phyloP scores from a whole-genome alignment of 176 grass and related monocot species.

The Alopecurus myosuroides region DNA sequence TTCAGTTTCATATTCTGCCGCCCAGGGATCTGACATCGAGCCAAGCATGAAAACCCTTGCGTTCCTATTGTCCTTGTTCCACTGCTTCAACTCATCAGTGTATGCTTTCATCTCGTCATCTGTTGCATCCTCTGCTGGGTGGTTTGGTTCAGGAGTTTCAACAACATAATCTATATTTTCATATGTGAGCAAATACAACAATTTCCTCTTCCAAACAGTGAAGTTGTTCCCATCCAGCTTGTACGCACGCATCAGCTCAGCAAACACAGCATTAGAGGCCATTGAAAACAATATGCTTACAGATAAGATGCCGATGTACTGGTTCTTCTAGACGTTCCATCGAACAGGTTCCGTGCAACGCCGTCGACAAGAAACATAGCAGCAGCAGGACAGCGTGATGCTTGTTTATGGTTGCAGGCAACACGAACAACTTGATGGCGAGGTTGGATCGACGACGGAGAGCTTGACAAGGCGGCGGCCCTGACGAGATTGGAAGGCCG shows the following conservation, averaged over 20 bases:
- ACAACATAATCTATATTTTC: not conserved
- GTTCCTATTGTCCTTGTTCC: not conserved
- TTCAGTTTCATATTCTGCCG: not conserved
- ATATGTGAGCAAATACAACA: not conserved
- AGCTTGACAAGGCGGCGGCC: too few species aligned
- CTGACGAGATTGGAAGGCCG: too few species aligned
- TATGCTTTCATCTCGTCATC: not conserved
- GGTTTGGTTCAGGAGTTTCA: not conserved
- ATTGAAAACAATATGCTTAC: not conserved
- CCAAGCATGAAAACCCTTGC: not conserved
- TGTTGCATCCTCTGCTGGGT: not conserved
- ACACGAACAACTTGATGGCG: too few species aligned
- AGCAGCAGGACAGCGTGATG: too few species aligned
- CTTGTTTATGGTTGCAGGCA: too few species aligned
- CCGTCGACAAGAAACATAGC: too few species aligned
- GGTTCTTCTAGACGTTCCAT: too few species aligned
- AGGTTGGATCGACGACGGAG: too few species aligned
- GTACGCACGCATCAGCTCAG: not conserved
- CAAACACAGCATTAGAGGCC: not conserved
- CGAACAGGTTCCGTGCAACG: too few species aligned
- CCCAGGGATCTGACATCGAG: not conserved
- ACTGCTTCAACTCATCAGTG: not conserved
- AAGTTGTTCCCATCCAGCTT: not conserved
- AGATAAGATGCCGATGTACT: too few species aligned
- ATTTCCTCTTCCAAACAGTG: not conserved